A percentile compares a stretch with the other conserved stretches of the same genome.
These are phyloP conservation scores for Asterionellopsis glacialis DNA, from an alignment of 108 stramenopile genomes.

Conservation along the genomic window DNA sequence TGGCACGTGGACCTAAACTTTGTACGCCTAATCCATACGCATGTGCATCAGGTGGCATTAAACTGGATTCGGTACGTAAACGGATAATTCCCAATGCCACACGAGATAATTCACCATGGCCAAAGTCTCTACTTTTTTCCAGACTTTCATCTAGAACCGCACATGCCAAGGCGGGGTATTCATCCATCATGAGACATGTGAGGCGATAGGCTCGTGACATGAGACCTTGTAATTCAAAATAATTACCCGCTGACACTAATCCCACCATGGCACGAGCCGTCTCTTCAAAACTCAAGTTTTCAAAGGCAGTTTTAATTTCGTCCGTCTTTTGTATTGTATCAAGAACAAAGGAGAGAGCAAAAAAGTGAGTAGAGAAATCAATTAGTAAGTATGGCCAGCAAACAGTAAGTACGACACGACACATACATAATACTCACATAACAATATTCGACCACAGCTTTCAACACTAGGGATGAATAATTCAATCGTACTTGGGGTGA, in stretches of 20 bases:
- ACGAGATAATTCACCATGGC: neutral
- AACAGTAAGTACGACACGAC: too few species aligned
- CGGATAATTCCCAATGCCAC: constrained; percentile 1
- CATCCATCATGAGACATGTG: neutral
- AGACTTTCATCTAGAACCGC: neutral
- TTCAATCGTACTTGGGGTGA: neutral
- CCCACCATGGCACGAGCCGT: neutral
- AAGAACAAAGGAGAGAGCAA: too few species aligned
- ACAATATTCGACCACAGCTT: neutral
- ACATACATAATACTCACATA: neutral
- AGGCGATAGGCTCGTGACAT: neutral
- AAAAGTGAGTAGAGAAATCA: too few species aligned
- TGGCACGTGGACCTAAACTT: neutral
- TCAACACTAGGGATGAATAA: neutral
- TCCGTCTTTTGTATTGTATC: too few species aligned
- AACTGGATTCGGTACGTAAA: neutral
- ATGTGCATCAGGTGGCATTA: neutral
- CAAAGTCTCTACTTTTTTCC: neutral
- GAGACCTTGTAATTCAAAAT: neutral
- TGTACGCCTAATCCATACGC: neutral
- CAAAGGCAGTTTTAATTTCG: constrained; percentile 2
- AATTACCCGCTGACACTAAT: neutral
- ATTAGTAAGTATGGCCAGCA: too few species aligned
- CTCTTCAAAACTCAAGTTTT: neutral
- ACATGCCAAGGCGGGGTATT: constrained; percentile 3